Percentiles rank a stretch among this genome's conserved stretches.
phyloP scores from a whole-genome alignment of 2,329 filamentous ascomycete species.

The Epichloe gansuensis region DNA sequence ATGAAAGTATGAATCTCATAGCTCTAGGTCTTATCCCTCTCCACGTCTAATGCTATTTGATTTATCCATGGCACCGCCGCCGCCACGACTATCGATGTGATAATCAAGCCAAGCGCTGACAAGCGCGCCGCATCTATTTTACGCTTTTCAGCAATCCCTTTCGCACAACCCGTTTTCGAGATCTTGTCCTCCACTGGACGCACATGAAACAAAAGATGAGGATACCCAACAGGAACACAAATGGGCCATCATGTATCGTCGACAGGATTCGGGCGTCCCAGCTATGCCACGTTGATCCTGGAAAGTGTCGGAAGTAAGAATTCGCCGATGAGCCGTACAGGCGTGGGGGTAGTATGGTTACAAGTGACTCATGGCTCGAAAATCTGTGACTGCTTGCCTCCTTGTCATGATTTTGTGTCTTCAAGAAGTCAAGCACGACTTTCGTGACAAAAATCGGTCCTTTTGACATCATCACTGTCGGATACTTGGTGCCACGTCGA shows the following conservation, averaged over 20 bases:
- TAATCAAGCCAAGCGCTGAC: too few species aligned
- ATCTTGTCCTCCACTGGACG: not conserved
- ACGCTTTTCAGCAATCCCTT: not conserved
- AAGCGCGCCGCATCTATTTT: not conserved
- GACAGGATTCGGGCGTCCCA: not conserved
- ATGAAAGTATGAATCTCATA: too few species aligned
- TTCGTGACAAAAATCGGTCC: constrained; percentile 3
- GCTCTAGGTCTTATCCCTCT: too few species aligned
- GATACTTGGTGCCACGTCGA: constrained; percentile 2
- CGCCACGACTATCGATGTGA: too few species aligned
- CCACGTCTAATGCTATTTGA: too few species aligned
- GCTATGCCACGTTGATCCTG: constrained; percentile 1
- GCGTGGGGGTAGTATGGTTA: not conserved
- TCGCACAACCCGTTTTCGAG: not conserved
- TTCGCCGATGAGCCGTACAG: not conserved
- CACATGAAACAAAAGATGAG: not conserved
- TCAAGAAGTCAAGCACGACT: not conserved
- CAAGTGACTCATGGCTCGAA: not conserved
- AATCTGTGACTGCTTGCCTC: not conserved
- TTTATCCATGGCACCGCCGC: too few species aligned
- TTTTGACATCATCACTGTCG: constrained; percentile 3
- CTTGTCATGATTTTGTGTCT: not conserved
- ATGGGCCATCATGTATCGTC: not conserved
- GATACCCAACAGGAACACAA: not conserved
- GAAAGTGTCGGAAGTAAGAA: constrained; percentile 1